Conservation (phyloP, 2,329 filamentous ascomycete species). For the Talaromyces sp. region DNA sequence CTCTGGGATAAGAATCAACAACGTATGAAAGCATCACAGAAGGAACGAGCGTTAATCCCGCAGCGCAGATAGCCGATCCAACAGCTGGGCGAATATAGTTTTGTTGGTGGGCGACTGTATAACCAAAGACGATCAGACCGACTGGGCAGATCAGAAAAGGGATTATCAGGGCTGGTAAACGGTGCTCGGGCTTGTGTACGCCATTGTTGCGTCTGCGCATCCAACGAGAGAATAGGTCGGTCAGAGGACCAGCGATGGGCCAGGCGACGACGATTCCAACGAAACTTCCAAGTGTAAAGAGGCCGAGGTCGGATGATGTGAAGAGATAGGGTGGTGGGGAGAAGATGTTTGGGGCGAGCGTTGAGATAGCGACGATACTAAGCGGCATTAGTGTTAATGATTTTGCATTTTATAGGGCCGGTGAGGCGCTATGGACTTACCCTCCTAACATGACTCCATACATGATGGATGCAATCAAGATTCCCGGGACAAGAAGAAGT, state of each 20-base stretch:
- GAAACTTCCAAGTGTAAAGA: slow-evolving; percentile 38
- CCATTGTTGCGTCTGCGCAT: slow-evolving; percentile 37
- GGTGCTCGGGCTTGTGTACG: slow-evolving; percentile 44
- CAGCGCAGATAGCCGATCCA: slow-evolving; percentile 32
- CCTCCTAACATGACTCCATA: slow-evolving; percentile 32
- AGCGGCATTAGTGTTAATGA: slow-evolving; percentile 1
- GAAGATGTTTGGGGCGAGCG: slow-evolving; percentile 30
- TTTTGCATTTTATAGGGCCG: not conserved
- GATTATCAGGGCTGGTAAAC: slow-evolving; percentile 42
- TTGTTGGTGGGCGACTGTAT: slow-evolving; percentile 27
- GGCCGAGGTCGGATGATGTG: slow-evolving; percentile 27
- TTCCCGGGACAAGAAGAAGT: slow-evolving; percentile 26
- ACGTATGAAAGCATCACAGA: slow-evolving; percentile 40
- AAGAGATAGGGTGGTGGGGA: slow-evolving; percentile 38
- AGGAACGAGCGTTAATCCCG: slow-evolving; percentile 35
- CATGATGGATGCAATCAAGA: slow-evolving; percentile 29
- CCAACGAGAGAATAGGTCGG: slow-evolving; percentile 41
- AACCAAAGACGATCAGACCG: slow-evolving; percentile 38
- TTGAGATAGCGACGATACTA: slow-evolving; percentile 31
- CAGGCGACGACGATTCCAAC: slow-evolving; percentile 44
- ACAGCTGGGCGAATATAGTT: slow-evolving; percentile 30
- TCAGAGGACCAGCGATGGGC: slow-evolving; percentile 44
- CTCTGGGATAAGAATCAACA: slow-evolving; percentile 35
- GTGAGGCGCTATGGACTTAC: slow-evolving; percentile 17
- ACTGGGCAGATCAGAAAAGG: slow-evolving; percentile 40